Base-by-base conservation (phyloP, 306 rosid genomes). In the Inga oerstediana region DNA sequence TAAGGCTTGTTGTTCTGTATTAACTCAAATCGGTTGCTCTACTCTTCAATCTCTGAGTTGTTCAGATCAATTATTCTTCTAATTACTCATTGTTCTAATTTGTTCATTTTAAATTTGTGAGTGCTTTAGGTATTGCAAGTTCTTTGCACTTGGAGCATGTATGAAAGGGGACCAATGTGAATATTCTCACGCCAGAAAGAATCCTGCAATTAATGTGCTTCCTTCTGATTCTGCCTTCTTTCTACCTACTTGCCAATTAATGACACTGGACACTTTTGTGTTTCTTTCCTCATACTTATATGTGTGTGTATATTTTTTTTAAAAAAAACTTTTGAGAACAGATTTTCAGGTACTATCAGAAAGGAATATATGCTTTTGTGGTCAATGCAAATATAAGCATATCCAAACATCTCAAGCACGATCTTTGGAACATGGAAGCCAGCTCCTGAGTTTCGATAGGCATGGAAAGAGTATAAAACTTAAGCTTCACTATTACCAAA, bases 381-480 rank as follows among this genome's bases (percentile, higher is more conserved):
- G 93, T 88, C 90, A 92, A 79, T 95, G 99, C 92, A 91, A 93
- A 86, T 90, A 92, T 79, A 90, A 91, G 67, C 99, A 95, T 82
- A 87, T 86, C 62, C 91, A 86, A 83, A 83, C 91, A 88, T 88
- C 94, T 76, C 91, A 52, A 39, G 78, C 81, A 56, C 87, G 90
- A 46, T 85, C 88, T 24, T 89, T 90, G 37, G 66, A 88, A 61
- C 88, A 83, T 82, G 30, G 86, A 79, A 87, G 49, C 74, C 83
- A 80, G 58, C 56, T 87, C 72, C 70, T 77, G 54, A 78, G 65
- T 79, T 82, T 86, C 5, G 76, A 82, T 77, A 87, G 79, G 81
- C 78, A 78, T 71, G 91, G 72, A 17, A 90, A 85, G 88, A 83
- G 59, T 82, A 84, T 54, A 82, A 90, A 85, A 49, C 61, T 8